Conservation (phyloP, 371 early-diverging fungal species). For the Lichtheimia corymbifera region DNA sequence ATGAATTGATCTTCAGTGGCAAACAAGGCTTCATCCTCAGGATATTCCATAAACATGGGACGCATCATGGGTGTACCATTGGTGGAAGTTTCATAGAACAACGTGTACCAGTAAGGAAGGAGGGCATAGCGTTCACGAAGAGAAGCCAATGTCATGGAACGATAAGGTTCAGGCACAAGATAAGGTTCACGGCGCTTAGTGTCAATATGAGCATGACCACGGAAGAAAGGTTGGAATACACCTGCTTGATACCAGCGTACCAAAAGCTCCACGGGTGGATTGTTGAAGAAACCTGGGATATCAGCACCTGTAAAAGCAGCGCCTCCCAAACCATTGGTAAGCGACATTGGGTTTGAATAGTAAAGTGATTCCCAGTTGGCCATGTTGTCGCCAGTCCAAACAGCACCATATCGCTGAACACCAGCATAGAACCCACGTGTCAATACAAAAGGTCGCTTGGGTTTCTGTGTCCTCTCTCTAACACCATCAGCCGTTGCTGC, state of each 20-base stretch:
- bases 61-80: slow-evolving; percentile 81
- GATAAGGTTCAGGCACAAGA: slow-evolving; percentile 84
- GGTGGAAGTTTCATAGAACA: slow-evolving; percentile 70
- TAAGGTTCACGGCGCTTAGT: slow-evolving; percentile 97
- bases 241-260: slow-evolving; percentile 92
- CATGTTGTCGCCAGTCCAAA: slow-evolving; percentile 93
- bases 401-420: slow-evolving; percentile 82
- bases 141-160: slow-evolving; percentile 67
- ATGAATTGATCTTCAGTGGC: slow-evolving; percentile 83
- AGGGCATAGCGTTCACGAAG: slow-evolving; percentile 77
- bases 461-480: slow-evolving; percentile 48
- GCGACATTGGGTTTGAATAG: slow-evolving; percentile 78
- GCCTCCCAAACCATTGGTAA: slow-evolving; percentile 75
- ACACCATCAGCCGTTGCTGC: slow-evolving; percentile 60
- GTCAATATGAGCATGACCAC: slow-evolving; percentile 92
- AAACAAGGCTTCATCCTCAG: slow-evolving; percentile 71
- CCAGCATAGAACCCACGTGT: slow-evolving; percentile 91
- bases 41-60: slow-evolving; percentile 82
- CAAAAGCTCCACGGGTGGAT: slow-evolving; percentile 79
- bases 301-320: slow-evolving; percentile 86
- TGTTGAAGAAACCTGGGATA: slow-evolving; percentile 92
- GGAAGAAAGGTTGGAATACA: slow-evolving; percentile 90
- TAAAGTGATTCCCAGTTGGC: slow-evolving; percentile 84
- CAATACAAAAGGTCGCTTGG: slow-evolving; percentile 83
- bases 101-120: slow-evolving; percentile 82